Percentiles rank a stretch among this genome's conserved stretches.
phyloP scores from a whole-genome alignment of 768 basidiomycete species.

The Lyophyllum semitale region DNA sequence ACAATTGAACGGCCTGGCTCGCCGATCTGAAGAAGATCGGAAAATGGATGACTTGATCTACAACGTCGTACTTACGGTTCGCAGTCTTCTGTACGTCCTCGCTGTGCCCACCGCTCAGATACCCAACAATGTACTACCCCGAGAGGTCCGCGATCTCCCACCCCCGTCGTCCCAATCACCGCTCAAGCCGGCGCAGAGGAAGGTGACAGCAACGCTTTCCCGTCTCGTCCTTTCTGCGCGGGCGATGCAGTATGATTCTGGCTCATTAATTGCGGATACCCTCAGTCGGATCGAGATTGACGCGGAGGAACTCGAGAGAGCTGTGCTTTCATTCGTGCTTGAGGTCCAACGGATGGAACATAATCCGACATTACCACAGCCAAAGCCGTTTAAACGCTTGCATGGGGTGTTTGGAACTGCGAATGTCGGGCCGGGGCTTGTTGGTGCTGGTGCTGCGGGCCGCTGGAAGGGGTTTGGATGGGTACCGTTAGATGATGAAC shows the following conservation, averaged over 20 bases:
- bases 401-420: conserved; percentile 60
- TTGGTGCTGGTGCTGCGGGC: conserved; percentile 77
- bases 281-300: conserved; percentile 73
- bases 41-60: conserved; percentile 66
- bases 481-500: conserved; percentile 55
- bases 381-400: conserved; percentile 52
- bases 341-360: conserved; percentile 68
- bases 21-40: conserved; percentile 54
- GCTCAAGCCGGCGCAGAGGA: conserved; percentile 79
- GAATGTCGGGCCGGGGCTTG: conserved; percentile 74
- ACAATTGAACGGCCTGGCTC: conserved; percentile 42
- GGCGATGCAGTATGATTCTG: conserved; percentile 82
- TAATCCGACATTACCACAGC: conserved; percentile 22
- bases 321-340: conserved; percentile 64
- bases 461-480: conserved; percentile 88
- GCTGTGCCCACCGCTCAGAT: conserved; percentile 63
- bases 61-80: conserved; percentile 67
- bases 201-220: conserved; percentile 86
- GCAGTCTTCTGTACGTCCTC: conserved; percentile 73
- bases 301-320: conserved; percentile 74
- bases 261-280: conserved; percentile 60
- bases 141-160: conserved; percentile 46
- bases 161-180: conserved; percentile 53
- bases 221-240: conserved; percentile 90
- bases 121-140: conserved; percentile 53